phyloP scores from a whole-genome alignment of 441 rosid genomes.

The Syzygium syzygioides region DNA sequence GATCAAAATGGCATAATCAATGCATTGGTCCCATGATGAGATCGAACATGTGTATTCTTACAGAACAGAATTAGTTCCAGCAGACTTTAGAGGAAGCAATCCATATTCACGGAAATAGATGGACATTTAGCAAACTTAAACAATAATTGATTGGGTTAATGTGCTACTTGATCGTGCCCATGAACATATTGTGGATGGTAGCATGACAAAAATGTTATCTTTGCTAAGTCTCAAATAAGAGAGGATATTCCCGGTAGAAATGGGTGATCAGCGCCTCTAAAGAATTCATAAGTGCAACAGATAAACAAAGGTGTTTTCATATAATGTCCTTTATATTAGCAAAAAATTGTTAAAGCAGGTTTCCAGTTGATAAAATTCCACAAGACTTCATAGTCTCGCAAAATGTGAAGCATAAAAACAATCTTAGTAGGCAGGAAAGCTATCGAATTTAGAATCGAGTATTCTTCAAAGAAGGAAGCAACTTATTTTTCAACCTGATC shows the following conservation, averaged over 20 bases:
- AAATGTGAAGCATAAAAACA: not conserved
- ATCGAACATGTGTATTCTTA: not conserved
- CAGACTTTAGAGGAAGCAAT: not conserved
- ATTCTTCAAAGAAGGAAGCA: not conserved
- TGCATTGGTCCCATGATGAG: not conserved
- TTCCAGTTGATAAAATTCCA: not conserved
- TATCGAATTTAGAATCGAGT: not conserved
- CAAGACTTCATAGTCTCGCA: not conserved
- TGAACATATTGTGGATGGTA: not conserved
- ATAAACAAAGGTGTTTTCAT: not conserved
- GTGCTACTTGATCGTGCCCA: not conserved
- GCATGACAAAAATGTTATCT: not conserved
- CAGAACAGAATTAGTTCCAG: not conserved
- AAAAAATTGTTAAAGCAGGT: not conserved
- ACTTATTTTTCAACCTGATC: not conserved
- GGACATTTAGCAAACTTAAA: not conserved
- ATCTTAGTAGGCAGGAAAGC: not conserved
- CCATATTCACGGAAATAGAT: not conserved
- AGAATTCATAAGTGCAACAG: not conserved
- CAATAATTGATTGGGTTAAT: not conserved
- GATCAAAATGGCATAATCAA: not conserved
- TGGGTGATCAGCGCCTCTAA: not conserved
- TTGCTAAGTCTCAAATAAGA: not conserved
- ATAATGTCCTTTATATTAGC: not conserved
- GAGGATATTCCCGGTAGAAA: not conserved